phyloP scores from a whole-genome alignment of 768 basidiomycete species.

The Phallus indusiatus region DNA sequence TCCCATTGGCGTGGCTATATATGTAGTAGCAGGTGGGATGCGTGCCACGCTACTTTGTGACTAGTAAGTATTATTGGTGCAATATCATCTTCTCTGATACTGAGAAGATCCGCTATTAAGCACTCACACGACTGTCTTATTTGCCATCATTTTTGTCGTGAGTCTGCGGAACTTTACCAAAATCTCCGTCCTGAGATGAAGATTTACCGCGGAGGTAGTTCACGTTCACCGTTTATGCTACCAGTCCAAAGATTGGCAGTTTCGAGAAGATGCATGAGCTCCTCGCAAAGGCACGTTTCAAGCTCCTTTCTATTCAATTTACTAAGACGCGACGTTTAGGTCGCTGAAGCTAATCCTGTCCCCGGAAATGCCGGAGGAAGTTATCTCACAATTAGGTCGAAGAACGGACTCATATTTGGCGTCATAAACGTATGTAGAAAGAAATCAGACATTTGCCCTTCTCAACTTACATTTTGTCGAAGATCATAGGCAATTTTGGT shows the following conservation, averaged over 20 bases:
- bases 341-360: slow-evolving; percentile 48
- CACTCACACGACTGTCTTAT: slow-evolving; percentile 80
- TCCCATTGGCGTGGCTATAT: slow-evolving; percentile 79
- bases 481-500: slow-evolving; percentile 69
- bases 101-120: slow-evolving; percentile 26
- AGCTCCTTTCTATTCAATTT: background rate
- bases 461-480: background rate
- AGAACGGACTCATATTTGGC: slow-evolving; percentile 71
- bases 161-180: slow-evolving; percentile 4
- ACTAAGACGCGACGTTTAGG: slow-evolving; percentile 16
- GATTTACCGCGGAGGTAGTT: background rate
- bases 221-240: slow-evolving; percentile 72
- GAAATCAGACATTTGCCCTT: background rate
- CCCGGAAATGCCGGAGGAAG: slow-evolving; percentile 77
- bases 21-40: slow-evolving; percentile 83
- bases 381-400: slow-evolving; percentile 69
- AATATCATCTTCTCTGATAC: background rate
- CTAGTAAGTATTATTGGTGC: slow-evolving; percentile 45
- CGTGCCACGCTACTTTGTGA: slow-evolving; percentile 79
- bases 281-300: slow-evolving; percentile 31
- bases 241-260: slow-evolving; percentile 71
- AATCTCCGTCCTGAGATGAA: background rate
- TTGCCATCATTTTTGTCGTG: slow-evolving; percentile 71
- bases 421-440: slow-evolving; percentile 52
- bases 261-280: slow-evolving; percentile 71